These are phyloP conservation scores for Aspergillus funiculosus DNA, from an alignment of 495 filamentous ascomycete species.

Conservation along the genomic window DNA sequence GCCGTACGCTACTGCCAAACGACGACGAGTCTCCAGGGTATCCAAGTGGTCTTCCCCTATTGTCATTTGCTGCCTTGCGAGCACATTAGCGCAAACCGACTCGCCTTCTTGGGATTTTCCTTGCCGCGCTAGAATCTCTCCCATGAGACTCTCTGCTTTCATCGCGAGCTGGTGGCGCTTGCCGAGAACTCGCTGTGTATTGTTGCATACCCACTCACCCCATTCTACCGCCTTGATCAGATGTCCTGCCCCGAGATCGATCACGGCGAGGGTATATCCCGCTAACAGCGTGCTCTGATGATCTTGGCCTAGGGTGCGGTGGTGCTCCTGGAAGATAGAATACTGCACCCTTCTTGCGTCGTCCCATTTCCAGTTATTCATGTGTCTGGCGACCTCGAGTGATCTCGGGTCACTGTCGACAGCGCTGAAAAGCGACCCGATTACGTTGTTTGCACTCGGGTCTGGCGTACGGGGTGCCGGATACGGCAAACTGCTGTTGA, in stretches of 20 bases:
- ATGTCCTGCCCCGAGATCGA: slow-evolving; percentile 27
- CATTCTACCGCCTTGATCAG: slow-evolving; percentile 29
- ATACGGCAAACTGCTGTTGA: slow-evolving; percentile 32
- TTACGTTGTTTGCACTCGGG: slow-evolving; percentile 10
- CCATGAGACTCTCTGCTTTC: slow-evolving; percentile 32
- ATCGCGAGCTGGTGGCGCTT: slow-evolving; percentile 30
- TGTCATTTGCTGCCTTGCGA: slow-evolving; percentile 36
- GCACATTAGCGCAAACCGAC: slow-evolving; percentile 32
- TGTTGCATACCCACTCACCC: slow-evolving; percentile 33
- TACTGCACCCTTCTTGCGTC: slow-evolving; percentile 31
- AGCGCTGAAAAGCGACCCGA: slow-evolving; percentile 21
- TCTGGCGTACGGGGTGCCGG: slow-evolving; percentile 17
- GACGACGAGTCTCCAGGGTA: slow-evolving; percentile 31
- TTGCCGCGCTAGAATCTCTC: slow-evolving; percentile 25
- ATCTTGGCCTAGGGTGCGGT: slow-evolving; percentile 29
- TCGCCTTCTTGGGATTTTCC: slow-evolving; percentile 31
- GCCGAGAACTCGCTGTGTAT: slow-evolving; percentile 28
- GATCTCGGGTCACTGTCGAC: slow-evolving; percentile 32
- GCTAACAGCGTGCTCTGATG: slow-evolving; percentile 30
- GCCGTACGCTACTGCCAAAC: slow-evolving; percentile 26
- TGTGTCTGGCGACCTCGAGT: slow-evolving; percentile 25
- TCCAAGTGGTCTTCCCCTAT: slow-evolving; percentile 35
- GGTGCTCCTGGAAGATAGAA: slow-evolving; percentile 35
- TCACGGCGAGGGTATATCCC: slow-evolving; percentile 31
- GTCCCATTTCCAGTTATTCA: slow-evolving; percentile 30